Conservation (phyloP, 805 yeast genomes). For the Myxozyma udenii region DNA sequence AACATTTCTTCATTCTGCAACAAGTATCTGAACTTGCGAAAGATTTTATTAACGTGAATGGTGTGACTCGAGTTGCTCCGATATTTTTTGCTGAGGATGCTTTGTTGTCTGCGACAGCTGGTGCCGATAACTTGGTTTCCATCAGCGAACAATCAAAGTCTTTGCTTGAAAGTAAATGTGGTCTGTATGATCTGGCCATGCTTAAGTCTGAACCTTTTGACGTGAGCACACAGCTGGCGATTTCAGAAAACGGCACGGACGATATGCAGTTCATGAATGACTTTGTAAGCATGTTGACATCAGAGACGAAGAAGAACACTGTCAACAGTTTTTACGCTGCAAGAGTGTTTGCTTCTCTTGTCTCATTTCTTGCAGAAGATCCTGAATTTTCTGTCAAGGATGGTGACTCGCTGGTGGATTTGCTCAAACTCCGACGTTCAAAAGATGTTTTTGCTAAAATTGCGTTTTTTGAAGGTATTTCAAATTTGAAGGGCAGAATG, state of each 20-base stretch:
- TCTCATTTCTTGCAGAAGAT: constrained; percentile 11
- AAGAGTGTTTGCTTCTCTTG: constrained; percentile 12
- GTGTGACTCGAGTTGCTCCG: constrained; percentile 4
- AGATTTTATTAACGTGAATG: constrained; percentile 16
- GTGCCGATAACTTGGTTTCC: constrained; percentile 14
- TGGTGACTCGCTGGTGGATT: constrained; percentile 15
- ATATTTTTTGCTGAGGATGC: constrained; percentile 3
- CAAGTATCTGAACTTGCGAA: constrained; percentile 22
- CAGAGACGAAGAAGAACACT: neutral
- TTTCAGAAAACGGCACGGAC: neutral
- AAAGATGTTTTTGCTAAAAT: constrained; percentile 7
- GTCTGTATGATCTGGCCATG: neutral
- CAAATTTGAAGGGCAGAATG: constrained; percentile 41
- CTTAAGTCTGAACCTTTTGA: constrained; percentile 9
- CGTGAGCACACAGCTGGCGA: neutral
- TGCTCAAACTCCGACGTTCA: constrained; percentile 15
- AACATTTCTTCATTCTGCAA: constrained; percentile 8
- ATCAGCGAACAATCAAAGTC: constrained; percentile 12
- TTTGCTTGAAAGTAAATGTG: constrained; percentile 6
- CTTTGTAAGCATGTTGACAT: constrained; percentile 5
- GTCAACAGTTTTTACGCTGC: constrained; percentile 18
- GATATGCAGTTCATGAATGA: constrained; percentile 13
- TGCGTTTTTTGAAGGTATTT: constrained; percentile 28
- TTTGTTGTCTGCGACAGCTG: neutral
- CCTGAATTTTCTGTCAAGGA: constrained; percentile 15